Percentiles rank a stretch among this genome's conserved stretches.
These are phyloP conservation scores for Jackrogersella multiformis DNA, from an alignment of 495 filamentous ascomycete genomes.

Conservation along the genomic window DNA sequence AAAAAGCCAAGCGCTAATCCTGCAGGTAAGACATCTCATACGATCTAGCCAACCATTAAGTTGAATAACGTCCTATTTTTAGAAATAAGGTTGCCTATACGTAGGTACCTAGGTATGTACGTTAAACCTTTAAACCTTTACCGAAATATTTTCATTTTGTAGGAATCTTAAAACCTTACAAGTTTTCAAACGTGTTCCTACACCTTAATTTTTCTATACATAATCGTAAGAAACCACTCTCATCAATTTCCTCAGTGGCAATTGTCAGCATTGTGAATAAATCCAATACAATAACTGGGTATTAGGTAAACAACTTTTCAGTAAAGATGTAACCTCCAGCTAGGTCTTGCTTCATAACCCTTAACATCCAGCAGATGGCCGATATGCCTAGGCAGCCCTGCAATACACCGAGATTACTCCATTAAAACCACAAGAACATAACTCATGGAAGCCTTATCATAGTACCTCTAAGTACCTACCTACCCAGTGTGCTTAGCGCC, in stretches of 20 bases:
- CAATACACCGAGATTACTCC: constrained; percentile 38
- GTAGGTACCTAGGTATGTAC: too few relatives aligned
- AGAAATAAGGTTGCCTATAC: constrained; percentile 2
- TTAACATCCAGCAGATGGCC: too few relatives aligned
- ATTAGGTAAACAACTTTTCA: too few relatives aligned
- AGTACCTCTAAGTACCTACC: too few relatives aligned
- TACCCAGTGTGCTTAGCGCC: too few relatives aligned
- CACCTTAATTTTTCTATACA: neutral
- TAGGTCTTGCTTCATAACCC: constrained; percentile 9
- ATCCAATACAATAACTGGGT: too few relatives aligned
- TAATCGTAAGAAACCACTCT: too few relatives aligned
- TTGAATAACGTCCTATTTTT: constrained; percentile 37
- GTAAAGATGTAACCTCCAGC: constrained; percentile 22
- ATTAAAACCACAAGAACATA: constrained; percentile 12
- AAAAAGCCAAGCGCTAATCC: constrained; percentile 9
- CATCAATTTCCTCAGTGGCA: neutral
- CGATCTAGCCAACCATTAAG: constrained; percentile 32
- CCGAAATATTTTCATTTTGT: constrained; percentile 1
- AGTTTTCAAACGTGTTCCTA: neutral
- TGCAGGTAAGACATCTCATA: constrained; percentile 31
- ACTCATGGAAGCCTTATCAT: too few relatives aligned
- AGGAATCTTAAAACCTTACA: too few relatives aligned
- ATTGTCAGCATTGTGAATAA: neutral
- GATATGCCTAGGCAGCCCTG: constrained; percentile 21
- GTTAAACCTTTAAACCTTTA: constrained; percentile 26